Base-by-base conservation (phyloP, 805 yeast genomes). In the Zygoascus flipseniorum region DNA sequence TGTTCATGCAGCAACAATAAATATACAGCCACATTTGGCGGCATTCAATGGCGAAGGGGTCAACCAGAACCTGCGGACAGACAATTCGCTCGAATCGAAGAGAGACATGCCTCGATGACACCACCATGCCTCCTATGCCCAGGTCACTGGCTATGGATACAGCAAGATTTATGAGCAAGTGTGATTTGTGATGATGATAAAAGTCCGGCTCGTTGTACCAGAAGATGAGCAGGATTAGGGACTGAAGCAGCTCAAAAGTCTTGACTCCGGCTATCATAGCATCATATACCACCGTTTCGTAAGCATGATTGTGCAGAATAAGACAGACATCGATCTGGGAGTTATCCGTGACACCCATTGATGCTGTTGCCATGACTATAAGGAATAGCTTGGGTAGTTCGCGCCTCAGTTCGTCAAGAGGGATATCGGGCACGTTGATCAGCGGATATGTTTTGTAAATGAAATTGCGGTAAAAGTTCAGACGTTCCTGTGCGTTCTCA, bases 131-230 rank as follows among this genome's bases (percentile, higher is more conserved):
- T 23, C 80, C 79, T 5, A 89, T 74, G 0, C 95, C 95, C 52
- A 89, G 69, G 65, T 89, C 97, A 60, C 81, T 84, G 1, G 86
- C 76, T 67, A 89, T 72, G 3, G 85, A 74, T 13, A 83, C 79
- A 51, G 89, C 81, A 20, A 87, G 71, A 13, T 79, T 72, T 52
- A 81, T 79, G 57, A 87, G 75, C 51, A 88, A 71, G 64, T 86
- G 93, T 58, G 83, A 82, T 48, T 95, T 78, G 54, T 95, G 79
- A 60, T 85, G 86, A 58, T 82, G 86, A 58, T 86, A 86, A 60
- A 86, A 72, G 66, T 88, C 96, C 0, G 96, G 86, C 3, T 87
- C 79, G 58, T 85, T 86, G 64, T 88, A 89, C 96, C 96, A 89
- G 31, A 83, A 67, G 26, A 85, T 77, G 51, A 85, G 71, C 5